Evolutionary conservation across 2,329 filamentous ascomycete species (phyloP), one percentile per base, ranked within the genome.

Genomic region (Diaporthe vaccinii): DNA sequence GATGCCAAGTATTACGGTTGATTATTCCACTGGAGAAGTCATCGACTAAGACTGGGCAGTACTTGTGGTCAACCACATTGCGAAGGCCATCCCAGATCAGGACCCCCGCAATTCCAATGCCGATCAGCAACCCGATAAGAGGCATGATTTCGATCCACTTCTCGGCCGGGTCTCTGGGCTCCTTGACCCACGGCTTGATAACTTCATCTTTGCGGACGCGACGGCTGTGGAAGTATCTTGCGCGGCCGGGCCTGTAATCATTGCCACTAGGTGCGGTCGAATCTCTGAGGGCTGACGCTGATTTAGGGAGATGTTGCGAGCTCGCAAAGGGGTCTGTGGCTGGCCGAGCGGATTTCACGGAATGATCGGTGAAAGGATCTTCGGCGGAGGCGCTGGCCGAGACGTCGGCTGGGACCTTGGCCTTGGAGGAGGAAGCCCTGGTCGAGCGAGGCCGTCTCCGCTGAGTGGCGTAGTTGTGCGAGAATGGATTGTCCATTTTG

Each of bases 61-160:
- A 95, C 67, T 92, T 91, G 86, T 96, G 92, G 80, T 93, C 91
- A 49, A 93, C 89, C 4, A 97, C 94, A 74, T 91, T 92, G 68
- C 85, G 85, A 53, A 96, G 82, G 5, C 95, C 95, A 78, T 96
- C 93, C 88, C 92, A 97, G 65, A 97, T 87, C 59, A 97, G 84
- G 79, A 96, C 90, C 1, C 88, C 94, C 1, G 93, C 90, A 55
- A 96, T 85, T 3, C 83, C 89, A 49, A 96, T 82, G 20, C 95
- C 95, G 20, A 95, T 76, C 4, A 92, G 65, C 68, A 97, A 90
- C 62, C 94, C 94, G 34, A 95, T 82, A 57, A 95, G 81, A 3
- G 94, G 94, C 74, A 97, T 89, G 77, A 96, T 95, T 3, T 93
- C 95, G 12, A 95, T 92, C 94, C 94, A 97, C 86, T 95, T 97